Base-by-base conservation (phyloP, 108 stramenopile genomes). In the Discostella stelligeroides region DNA sequence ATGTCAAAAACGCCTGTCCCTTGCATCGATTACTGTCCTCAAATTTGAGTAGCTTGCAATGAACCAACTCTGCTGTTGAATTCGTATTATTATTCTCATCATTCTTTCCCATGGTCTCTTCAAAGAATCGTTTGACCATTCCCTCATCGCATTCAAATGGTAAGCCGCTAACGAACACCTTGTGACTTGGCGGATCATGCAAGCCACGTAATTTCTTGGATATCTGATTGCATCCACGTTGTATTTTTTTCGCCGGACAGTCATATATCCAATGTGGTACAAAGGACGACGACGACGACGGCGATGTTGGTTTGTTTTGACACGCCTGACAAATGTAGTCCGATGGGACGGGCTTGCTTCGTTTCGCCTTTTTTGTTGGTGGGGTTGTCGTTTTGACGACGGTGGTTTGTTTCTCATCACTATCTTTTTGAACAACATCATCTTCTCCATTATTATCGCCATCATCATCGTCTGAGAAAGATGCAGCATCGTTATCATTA, bases 191-290 rank as follows among this genome's bases (percentile, higher is more conserved):
- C 7, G 94, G 94, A 60, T 91, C 85, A 60, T 88, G 65, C 18
- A 92, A 18, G 0, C 91, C 91, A 23, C 86, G 75, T 7, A 79
- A 53, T 57, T 82, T 85, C 64, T 92, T 92, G 13, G 72, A 42
- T 21, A 89, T 67, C 3, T 79, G 34, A 66, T 95, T 95, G 40
- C 79, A 88, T 46, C 94, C 94, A 2, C 53, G 63, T 12, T 86
- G 66, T 14, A 83, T 85, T n/a, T 81, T 65, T 66, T 95, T 95
- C 27, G 67, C 46, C 20, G 94, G 91, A 70, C 94, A 95, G 60
- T 95, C 94, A 60, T 95, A 92, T 39, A 95, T 95, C 94, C 94
- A 95, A 71, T 95, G 94, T 17, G 79, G 63, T 14, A 55, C 27
- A 53, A 11, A 27, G 13, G 27, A 8, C 27, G 6, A 14, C 15